These are phyloP conservation scores for Murraya paniculata DNA, from an alignment of 345 rosid species.

Conservation along the genomic window DNA sequence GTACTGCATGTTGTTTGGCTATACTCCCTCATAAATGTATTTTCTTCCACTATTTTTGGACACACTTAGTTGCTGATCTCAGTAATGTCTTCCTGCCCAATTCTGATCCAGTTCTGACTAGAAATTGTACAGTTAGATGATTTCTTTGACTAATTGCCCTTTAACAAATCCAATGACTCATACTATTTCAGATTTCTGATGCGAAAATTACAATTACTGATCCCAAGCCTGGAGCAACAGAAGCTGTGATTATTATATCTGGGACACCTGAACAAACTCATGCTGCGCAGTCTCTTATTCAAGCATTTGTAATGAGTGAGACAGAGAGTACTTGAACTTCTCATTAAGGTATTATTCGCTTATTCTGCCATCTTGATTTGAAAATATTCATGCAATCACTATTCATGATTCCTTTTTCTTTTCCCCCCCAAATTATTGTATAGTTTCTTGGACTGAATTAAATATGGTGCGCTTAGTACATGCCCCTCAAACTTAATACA, in stretches of 20 bases:
- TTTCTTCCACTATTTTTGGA: neutral
- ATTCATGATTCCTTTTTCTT: neutral
- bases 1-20: neutral
- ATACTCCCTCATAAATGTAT: neutral
- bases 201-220: constrained; percentile 58
- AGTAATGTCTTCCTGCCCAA: too few relatives aligned
- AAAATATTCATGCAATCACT: neutral
- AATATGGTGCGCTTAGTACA: neutral
- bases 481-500: neutral
- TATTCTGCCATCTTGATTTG: neutral
- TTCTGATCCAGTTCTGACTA: neutral
- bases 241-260: constrained; percentile 61
- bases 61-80: neutral
- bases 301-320: constrained; percentile 76
- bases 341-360: constrained; percentile 2
- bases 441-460: neutral
- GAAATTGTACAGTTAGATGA: neutral
- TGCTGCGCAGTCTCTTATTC: constrained; percentile 83
- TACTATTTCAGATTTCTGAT: constrained; percentile 57
- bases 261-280: constrained; percentile 84
- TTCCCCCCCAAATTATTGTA: neutral
- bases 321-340: constrained; percentile 37
- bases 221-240: constrained; percentile 58
- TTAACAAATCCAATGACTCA: neutral
- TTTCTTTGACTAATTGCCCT: neutral